Evolutionary conservation across 768 basidiomycete species (phyloP), one percentile per base, ranked within the genome.

Genomic region (Agaricus sinodeliciosus): DNA sequence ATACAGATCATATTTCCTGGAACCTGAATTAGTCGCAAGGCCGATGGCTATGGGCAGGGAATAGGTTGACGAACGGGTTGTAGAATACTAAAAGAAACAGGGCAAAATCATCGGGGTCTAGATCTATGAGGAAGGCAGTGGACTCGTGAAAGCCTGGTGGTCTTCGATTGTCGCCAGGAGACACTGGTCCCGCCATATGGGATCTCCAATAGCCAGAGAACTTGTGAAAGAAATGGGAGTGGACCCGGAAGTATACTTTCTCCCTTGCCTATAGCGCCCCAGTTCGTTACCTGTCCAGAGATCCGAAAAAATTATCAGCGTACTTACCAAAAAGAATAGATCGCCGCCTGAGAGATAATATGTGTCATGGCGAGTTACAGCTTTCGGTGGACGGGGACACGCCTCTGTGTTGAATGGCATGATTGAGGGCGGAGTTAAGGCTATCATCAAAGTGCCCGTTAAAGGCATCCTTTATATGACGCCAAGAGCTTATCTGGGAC

Each of bases 201-300:
- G 63, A 60, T 8, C 62, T 63, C 61, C 84, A 84, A 28, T 66
- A 71, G 0, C 62, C 48, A 0, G 84, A 31, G 6, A 11, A 85
- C 45, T 87, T 82, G 0, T 84, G 68, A 15, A 87, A 82, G 42
- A 85, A 84, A 39, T 76, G 80, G 0, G 76, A 72, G 52, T 85
- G 84, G 0, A 87, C 72, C 0, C 76, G 68, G 56, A 82, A 87
- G 0, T 77, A 39, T 1, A 16, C 16, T 12, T 66, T 3, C 69
- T 63, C 49, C 80, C 31, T 31, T 8, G 72, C 43, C 82, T 79
- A 13, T 78, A 77, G 83, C 85, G n/a, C 28, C 18, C 12, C 18
- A 44, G 47, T 11, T 26, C 8, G 11, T 3, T 39, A 31, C 31
- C 37, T 15, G 4, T n/a, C 15, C 3, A 6, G 12, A 12, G 11